These are phyloP conservation scores for Boletus sp. DNA, from an alignment of 768 basidiomycete species.

Conservation along the genomic window DNA sequence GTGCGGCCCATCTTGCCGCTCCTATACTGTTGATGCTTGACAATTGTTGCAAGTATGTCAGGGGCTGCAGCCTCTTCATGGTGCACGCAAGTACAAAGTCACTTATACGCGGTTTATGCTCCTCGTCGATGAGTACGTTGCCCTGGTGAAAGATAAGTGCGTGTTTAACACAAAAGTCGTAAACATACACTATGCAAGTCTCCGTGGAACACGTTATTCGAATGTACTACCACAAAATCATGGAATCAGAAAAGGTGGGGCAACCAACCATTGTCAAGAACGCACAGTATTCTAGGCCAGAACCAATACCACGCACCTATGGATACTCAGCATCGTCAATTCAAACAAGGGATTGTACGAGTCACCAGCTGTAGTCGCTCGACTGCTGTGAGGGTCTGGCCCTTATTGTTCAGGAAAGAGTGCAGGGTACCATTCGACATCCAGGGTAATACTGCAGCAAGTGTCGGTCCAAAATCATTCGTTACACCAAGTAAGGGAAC, in stretches of 20 bases:
- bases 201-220: neutral
- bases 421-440: neutral
- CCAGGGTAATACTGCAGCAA: neutral
- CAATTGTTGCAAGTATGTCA: neutral
- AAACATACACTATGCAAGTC: neutral
- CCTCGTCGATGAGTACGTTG: neutral
- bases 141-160: neutral
- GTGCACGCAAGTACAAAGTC: neutral
- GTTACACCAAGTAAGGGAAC: no score
- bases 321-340: neutral
- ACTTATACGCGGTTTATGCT: neutral
- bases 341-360: no score
- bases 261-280: neutral
- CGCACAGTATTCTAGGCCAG: neutral
- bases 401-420: neutral
- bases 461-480: no score
- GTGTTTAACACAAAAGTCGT: neutral
- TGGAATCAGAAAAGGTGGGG: neutral
- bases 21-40: neutral
- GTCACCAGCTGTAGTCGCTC: slow-evolving; percentile 1
- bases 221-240: neutral
- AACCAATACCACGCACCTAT: neutral
- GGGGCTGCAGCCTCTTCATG: neutral
- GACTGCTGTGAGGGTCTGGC: neutral
- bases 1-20: neutral